Evolutionary conservation across 1,139 yeast genomes (phyloP).

Genomic region (Taphrina confusa): DNA sequence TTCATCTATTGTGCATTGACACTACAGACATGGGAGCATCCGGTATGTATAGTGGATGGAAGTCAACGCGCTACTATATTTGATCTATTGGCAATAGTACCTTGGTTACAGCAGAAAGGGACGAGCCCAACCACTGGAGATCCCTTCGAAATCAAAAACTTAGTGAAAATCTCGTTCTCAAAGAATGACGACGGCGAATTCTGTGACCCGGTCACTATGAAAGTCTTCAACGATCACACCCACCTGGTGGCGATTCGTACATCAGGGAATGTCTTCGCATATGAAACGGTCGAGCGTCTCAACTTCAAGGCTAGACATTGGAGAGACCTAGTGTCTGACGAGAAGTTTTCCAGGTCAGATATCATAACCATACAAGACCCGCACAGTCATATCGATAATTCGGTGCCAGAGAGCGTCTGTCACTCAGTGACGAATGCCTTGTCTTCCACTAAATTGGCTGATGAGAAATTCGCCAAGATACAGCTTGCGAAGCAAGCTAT

Average conservation of each 20-base stretch:
- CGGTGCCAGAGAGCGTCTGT: conserved; percentile 14
- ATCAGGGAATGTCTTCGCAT: conserved; percentile 47
- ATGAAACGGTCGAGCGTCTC: conserved; percentile 45
- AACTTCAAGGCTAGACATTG: conserved; percentile 45
- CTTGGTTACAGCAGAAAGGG: conserved; percentile 45
- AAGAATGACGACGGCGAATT: conserved; percentile 44
- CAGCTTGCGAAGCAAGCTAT: conserved; percentile 28
- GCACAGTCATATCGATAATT: conserved; percentile 28
- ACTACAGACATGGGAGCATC: conserved; percentile 46
- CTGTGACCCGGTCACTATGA: conserved; percentile 47
- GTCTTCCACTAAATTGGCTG: not conserved
- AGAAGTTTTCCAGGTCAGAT: conserved; percentile 44
- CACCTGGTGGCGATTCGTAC: conserved; percentile 45
- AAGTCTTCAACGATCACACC: conserved; percentile 44
- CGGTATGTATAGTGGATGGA: conserved; percentile 45
- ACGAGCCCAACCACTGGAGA: conserved; percentile 47
- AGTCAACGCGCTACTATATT: conserved; percentile 43
- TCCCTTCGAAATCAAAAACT: conserved; percentile 41
- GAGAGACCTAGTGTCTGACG: conserved; percentile 47
- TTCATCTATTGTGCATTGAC: conserved; percentile 48
- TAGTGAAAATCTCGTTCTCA: conserved; percentile 44
- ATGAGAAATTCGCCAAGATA: not conserved
- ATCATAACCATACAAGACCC: conserved; percentile 43
- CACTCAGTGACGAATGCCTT: too few species aligned
- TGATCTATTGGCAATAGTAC: conserved; percentile 46